Evolutionary conservation across 2,329 filamentous ascomycete genomes (phyloP).

Genomic region (Amauroascus verrucosus): DNA sequence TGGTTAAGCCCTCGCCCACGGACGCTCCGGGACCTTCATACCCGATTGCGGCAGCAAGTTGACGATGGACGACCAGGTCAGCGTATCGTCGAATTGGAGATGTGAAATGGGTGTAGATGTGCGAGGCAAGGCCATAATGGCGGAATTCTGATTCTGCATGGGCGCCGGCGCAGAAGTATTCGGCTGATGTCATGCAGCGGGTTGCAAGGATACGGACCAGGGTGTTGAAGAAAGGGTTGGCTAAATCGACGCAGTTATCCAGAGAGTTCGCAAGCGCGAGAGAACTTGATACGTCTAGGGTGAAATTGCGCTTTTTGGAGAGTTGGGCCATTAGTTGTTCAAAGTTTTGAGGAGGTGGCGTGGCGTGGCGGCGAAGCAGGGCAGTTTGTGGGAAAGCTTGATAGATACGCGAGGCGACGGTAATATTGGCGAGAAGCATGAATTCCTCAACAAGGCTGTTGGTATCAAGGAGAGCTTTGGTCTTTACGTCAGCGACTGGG

Average conservation of each 20-base stretch:
- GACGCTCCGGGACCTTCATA: slow-evolving; percentile 58
- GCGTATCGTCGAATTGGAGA: slow-evolving; percentile 94
- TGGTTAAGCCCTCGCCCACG: slow-evolving; percentile 70
- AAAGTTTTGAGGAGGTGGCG: slow-evolving; percentile 92
- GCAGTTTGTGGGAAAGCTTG: slow-evolving; percentile 90
- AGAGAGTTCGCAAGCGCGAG: slow-evolving; percentile 89
- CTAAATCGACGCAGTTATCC: slow-evolving; percentile 66
- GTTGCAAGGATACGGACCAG: slow-evolving; percentile 95
- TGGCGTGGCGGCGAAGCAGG: slow-evolving; percentile 79
- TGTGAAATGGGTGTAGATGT: slow-evolving; percentile 98
- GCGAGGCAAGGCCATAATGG: slow-evolving; percentile 89
- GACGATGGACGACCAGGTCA: slow-evolving; percentile 87
- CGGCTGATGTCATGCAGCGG: slow-evolving; percentile 96
- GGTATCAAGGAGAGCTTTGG: slow-evolving; percentile 84
- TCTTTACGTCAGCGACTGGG: slow-evolving; percentile 81
- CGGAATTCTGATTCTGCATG: slow-evolving; percentile 90
- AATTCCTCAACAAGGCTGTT: slow-evolving; percentile 98
- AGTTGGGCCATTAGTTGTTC: slow-evolving; percentile 88
- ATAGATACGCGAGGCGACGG: slow-evolving; percentile 82
- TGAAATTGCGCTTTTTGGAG: slow-evolving; percentile 70
- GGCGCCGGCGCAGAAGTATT: slow-evolving; percentile 94
- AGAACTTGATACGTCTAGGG: slow-evolving; percentile 74
- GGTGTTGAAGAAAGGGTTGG: slow-evolving; percentile 95
- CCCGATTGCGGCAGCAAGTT: slow-evolving; percentile 88
- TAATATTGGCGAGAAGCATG: slow-evolving; percentile 97